These are phyloP conservation scores for Ceratonia siliqua DNA, from an alignment of 306 rosid species.

Conservation along the genomic window DNA sequence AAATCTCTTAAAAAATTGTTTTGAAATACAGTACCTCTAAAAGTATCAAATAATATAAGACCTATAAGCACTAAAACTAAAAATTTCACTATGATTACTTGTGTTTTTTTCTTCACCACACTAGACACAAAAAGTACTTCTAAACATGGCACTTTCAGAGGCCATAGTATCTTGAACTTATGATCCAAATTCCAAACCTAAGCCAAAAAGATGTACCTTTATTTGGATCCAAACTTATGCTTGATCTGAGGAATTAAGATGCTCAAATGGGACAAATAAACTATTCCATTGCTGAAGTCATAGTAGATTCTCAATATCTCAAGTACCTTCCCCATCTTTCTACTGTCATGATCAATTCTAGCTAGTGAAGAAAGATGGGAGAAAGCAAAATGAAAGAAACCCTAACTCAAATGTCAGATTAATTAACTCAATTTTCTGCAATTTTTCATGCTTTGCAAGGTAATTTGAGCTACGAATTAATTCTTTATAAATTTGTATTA, in stretches of 20 bases:
- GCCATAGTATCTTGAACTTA: constrained; percentile 31
- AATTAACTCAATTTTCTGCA: not conserved
- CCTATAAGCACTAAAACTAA: too few species aligned
- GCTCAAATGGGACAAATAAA: constrained; percentile 43
- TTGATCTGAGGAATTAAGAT: constrained; percentile 21
- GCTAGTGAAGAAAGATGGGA: not conserved
- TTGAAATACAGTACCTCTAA: too few species aligned
- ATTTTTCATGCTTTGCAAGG: not conserved
- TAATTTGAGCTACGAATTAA: constrained; percentile 12
- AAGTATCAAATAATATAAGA: too few species aligned
- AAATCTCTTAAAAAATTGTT: too few species aligned
- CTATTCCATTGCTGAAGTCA: constrained; percentile 57
- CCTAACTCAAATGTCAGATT: not conserved
- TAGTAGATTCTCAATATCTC: constrained; percentile 48
- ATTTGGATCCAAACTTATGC: constrained; percentile 24
- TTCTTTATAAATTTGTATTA: not conserved
- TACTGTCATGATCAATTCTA: not conserved
- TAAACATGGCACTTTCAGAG: not conserved
- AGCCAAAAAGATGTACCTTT: constrained; percentile 36
- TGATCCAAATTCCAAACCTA: constrained; percentile 37
- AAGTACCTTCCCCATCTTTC: constrained; percentile 37
- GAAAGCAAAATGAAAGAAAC: not conserved
- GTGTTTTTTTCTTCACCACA: too few species aligned
- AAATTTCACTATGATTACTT: too few species aligned
- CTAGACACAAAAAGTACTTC: too few species aligned